Evolutionary conservation across 2,329 filamentous ascomycete species (phyloP), one percentile per base, ranked within the genome.

Genomic region (Dactylellina parvicollis): DNA sequence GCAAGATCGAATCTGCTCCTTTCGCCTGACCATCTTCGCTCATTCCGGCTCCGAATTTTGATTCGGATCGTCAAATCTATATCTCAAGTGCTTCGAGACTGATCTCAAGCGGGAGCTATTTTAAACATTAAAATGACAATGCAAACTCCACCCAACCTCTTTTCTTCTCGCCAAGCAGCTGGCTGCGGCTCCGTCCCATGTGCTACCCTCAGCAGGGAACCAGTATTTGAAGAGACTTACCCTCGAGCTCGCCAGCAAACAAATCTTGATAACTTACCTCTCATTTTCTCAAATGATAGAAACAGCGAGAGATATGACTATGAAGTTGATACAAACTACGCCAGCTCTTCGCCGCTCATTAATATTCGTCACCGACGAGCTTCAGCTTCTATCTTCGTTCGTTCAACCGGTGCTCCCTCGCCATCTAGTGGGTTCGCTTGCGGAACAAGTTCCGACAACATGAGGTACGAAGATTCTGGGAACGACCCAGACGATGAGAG

Each of bases 391-490:
- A 14, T 22, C 2, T 65, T 65, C 26, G 38, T 55, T 16, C 30
- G 60, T 12, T 65, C 60, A 18, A 16, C 24, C 14, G 60, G 60
- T 20, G 60, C 49, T 16, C 60, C 60, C 26, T 55, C 60, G 7
- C 60, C 60, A 22, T 54, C 50, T 7, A 44, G 40, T 12, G 10
- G 40, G 4, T 22, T 44, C 4, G 9, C 4, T 44, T 14, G 10
- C 40, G 7, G 10, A 9, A 4, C 4, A 18, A 44, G 40, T 12
- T 44, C 40, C 16, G 9, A 20, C 22, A 18, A 22, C 9, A 22
- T 22, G 4, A 44, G 12, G 16, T 20, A 10, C 12, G 40, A 44
- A 12, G 16, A 44, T 14, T 9, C 9, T 10, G 28, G 16, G n/a
- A 16, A 34, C 12, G 28, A 52, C 9, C n/a, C n/a, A n/a, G 56